Conservation (phyloP, 257 asterid genomes). For the Primulina eburnea region DNA sequence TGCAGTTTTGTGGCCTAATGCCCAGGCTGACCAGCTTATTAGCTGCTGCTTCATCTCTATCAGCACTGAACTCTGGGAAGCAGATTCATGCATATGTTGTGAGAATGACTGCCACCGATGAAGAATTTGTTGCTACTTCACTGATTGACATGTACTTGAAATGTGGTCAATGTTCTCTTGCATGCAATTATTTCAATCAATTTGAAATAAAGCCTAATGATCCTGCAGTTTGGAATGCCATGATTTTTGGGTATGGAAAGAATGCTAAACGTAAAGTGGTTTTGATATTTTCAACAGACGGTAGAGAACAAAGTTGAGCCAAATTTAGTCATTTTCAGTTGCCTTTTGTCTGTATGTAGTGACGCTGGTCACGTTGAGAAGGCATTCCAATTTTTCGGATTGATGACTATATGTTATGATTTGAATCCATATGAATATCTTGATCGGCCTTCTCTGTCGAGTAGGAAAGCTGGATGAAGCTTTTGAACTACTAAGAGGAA, state of each 20-base stretch:
- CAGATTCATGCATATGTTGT: constrained; percentile 66
- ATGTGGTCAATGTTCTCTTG: constrained; percentile 56
- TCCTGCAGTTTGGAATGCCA: constrained; percentile 90
- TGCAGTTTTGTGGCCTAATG: constrained; percentile 42
- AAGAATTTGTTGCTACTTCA: constrained; percentile 63
- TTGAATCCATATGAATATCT: constrained; percentile 57
- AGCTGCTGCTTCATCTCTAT: constrained; percentile 61
- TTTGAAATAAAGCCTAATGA: constrained; percentile 48
- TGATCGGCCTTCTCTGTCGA: constrained; percentile 77
- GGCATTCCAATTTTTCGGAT: constrained; percentile 58
- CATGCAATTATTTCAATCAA: constrained; percentile 43
- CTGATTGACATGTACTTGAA: constrained; percentile 86
- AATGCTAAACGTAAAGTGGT: constrained; percentile 66
- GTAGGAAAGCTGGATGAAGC: constrained; percentile 73
- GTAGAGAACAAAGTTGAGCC: constrained; percentile 56
- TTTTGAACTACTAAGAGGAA: constrained; percentile 53
- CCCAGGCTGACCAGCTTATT: constrained; percentile 63
- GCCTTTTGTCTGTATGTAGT: constrained; percentile 73
- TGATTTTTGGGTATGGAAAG: constrained; percentile 84
- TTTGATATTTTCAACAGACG: constrained; percentile 57
- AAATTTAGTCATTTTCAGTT: constrained; percentile 61
- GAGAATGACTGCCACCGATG: constrained; percentile 38
- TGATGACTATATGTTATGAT: constrained; percentile 48
- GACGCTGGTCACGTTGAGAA: constrained; percentile 56
- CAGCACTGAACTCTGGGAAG: constrained; percentile 42